These are phyloP conservation scores for Dactylonectria macrodidyma DNA, from an alignment of 2,329 filamentous ascomycete genomes.

Conservation along the genomic window DNA sequence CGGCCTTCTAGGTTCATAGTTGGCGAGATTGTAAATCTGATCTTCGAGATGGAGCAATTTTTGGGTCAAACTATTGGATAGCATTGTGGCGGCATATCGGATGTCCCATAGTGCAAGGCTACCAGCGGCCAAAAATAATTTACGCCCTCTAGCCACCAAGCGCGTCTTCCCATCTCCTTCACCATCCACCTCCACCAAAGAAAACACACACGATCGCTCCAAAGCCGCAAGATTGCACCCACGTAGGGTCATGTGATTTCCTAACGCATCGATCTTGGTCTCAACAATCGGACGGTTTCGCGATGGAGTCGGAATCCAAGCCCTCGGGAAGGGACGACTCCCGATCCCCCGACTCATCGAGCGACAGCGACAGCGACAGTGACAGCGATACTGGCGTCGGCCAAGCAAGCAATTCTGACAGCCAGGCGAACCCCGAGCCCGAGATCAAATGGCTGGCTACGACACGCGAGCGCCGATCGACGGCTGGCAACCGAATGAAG, in stretches of 20 bases:
- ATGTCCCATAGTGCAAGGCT: slow-evolving; percentile 37
- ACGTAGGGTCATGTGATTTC: slow-evolving; percentile 41
- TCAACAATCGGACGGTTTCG: slow-evolving; percentile 30
- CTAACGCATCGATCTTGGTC: background rate
- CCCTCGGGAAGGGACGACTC: slow-evolving; percentile 53
- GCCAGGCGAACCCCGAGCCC: slow-evolving; percentile 53
- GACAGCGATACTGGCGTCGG: slow-evolving; percentile 47
- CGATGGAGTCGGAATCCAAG: slow-evolving; percentile 50
- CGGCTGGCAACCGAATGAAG: slow-evolving; percentile 88
- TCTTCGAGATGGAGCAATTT: no score
- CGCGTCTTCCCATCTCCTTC: slow-evolving; percentile 33
- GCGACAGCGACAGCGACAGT: slow-evolving; percentile 52
- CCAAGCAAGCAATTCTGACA: slow-evolving; percentile 51
- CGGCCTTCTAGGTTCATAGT: background rate
- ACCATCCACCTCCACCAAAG: slow-evolving; percentile 35
- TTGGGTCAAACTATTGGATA: no score
- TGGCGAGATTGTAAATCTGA: no score
- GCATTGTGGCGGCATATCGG: background rate
- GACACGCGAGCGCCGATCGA: slow-evolving; percentile 81
- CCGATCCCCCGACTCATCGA: slow-evolving; percentile 49
- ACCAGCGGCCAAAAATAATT: slow-evolving; percentile 45
- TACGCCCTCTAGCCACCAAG: slow-evolving; percentile 40
- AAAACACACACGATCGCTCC: slow-evolving; percentile 22
- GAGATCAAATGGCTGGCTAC: slow-evolving; percentile 80
- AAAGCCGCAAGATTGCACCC: slow-evolving; percentile 18